These are phyloP conservation scores for Aspergillus leporis DNA, from an alignment of 495 filamentous ascomycete genomes.

Conservation along the genomic window DNA sequence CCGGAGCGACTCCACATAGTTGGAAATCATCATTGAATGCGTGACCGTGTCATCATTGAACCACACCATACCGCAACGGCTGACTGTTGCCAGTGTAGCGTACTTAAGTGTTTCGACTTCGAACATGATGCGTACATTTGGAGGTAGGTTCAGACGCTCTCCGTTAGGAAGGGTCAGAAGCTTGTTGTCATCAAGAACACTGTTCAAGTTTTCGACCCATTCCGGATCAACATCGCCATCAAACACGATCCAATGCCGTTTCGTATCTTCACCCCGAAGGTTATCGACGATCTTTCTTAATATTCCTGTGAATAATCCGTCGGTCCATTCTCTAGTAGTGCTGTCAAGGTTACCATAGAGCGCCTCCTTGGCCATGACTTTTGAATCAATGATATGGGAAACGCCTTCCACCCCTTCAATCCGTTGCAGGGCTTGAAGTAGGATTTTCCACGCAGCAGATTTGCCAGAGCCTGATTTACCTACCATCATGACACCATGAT, in stretches of 20 bases:
- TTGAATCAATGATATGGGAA: conserved; percentile 96
- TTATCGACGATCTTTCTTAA: conserved; percentile 98
- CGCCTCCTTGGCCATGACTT: conserved; percentile 99
- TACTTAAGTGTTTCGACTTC: conserved; percentile 99
- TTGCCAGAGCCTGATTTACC: conserved; percentile 94
- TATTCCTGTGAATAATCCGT: conserved; percentile 97
- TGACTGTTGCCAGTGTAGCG: conserved; percentile 93
- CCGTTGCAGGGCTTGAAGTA: conserved; percentile 89
- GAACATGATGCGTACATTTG: conserved; percentile 98
- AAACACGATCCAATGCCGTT: conserved; percentile 99
- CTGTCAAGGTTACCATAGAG: conserved; percentile 94
- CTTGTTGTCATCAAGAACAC: conserved; percentile 98
- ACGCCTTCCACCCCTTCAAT: conserved; percentile 91
- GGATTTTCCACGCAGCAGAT: conserved; percentile 88
- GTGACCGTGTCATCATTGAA: conserved; percentile 98
- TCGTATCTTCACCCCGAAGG: conserved; percentile 91
- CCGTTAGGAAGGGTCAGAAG: conserved; percentile 94
- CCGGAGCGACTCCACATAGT: conserved; percentile 83
- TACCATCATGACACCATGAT: conserved; percentile 99
- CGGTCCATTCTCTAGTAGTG: conserved; percentile 97
- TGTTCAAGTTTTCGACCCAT: conserved; percentile 99
- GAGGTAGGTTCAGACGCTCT: conserved; percentile 88
- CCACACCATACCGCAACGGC: conserved; percentile 99
- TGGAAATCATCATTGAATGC: conserved; percentile 84
- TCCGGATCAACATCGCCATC: conserved; percentile 98